Conservation (phyloP, 2,329 filamentous ascomycete genomes). For the Pseudogymnoascus sp. region DNA sequence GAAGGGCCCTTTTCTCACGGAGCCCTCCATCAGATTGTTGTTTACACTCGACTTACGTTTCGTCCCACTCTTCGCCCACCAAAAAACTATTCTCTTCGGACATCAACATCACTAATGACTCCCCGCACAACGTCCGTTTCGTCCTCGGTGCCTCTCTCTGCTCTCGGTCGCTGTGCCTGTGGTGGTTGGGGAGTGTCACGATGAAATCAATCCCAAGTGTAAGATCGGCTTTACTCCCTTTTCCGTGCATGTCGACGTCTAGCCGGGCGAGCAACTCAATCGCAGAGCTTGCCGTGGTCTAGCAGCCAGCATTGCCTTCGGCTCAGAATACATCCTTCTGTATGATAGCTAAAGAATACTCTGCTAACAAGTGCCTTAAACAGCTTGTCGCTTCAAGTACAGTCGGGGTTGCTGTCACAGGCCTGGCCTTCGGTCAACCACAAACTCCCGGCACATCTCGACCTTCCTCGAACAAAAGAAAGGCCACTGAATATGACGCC, state of each 20-base stretch:
- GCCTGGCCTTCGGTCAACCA: constrained; percentile 27
- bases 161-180: constrained; percentile 6
- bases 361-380: constrained; percentile 9
- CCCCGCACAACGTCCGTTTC: constrained; percentile 8
- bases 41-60: constrained; percentile 6
- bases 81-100: constrained; percentile 4
- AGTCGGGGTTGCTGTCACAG: constrained; percentile 28
- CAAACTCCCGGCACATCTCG: constrained; percentile 20
- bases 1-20: not conserved
- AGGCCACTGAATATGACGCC: constrained; percentile 19
- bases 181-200: constrained; percentile 8
- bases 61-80: constrained; percentile 6
- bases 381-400: constrained; percentile 31
- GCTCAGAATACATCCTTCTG: not conserved
- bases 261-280: not conserved
- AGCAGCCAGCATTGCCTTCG: not conserved
- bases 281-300: not conserved
- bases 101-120: constrained; percentile 9
- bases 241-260: not conserved
- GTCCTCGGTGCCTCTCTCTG: constrained; percentile 10
- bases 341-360: not conserved
- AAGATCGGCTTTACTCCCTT: constrained; percentile 9
- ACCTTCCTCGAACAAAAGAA: constrained; percentile 26
- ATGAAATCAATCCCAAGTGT: constrained; percentile 16
- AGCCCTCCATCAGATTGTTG: constrained; percentile 5